Base-by-base conservation (phyloP, 2,329 filamentous ascomycete species). In the Aspergillus ochraceoroseus region DNA sequence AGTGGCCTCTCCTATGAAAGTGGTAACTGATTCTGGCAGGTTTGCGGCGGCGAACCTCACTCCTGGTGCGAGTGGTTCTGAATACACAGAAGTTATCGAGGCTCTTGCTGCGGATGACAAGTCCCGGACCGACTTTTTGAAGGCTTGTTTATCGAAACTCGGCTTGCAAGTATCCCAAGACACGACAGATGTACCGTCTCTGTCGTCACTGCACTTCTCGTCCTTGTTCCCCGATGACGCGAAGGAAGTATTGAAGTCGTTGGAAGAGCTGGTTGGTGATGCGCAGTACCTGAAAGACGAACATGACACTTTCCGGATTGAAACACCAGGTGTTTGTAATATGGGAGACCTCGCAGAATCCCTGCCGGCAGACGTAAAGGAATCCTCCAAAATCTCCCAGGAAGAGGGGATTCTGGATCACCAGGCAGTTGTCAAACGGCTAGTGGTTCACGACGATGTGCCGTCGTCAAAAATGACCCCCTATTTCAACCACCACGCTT, bases 151-250 rank as follows among this genome's bases (percentile, higher is more conserved):
- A 15, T 64, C 68, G 11, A 95, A 92, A 57, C 73, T 98, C 7
- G 87, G 86, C 1, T 73, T 98, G n/a, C 77, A 83, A 43, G 80
- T 90, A 37, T 86, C 78, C 60, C 72, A 81, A 49, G 79, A 86
- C 33, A 74, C 77, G 53, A 73, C 80, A 53, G 73, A 77, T 52
- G 76, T 88, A 62, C 88, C 87, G 8, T 83, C 84, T 43, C 79
- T 95, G 25, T 94, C 90, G 47, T 79, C 74, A 52, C 71, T 95
- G 33, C 87, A 95, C 66, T 72, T 96, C 37, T 90, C 88, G 28
- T 82, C 85, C 44, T 63, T 80, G 34, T 70, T 80, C 49, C 72
- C 78, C 32, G 66, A 70, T 53, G 78, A 83, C 27, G 78, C 87
- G n/a, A 70, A 85, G 51, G 68, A 92, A 18, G 65, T 94, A 15